phyloP scores from a whole-genome alignment of 768 basidiomycete species.

The Lentinula edodes region DNA sequence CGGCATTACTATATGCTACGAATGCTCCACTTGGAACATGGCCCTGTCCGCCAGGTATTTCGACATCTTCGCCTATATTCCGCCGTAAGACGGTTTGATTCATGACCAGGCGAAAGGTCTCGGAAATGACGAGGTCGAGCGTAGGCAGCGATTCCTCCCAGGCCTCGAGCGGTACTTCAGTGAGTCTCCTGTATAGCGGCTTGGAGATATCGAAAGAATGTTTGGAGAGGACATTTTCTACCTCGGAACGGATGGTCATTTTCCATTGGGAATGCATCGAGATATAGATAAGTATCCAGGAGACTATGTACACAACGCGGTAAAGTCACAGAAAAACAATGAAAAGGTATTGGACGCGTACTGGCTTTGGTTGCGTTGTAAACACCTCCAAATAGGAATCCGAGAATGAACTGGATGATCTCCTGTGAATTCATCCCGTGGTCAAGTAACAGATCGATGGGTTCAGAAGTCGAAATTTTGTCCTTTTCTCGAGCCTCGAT shows the following conservation, averaged over 20 bases:
- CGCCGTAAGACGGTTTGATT: constrained; percentile 26
- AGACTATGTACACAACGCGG: constrained; percentile 18
- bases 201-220: constrained; percentile 19
- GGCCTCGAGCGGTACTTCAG: constrained; percentile 25
- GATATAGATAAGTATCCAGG: constrained; percentile 31
- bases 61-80: constrained; percentile 25
- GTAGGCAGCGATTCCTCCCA: constrained; percentile 37
- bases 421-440: constrained; percentile 21
- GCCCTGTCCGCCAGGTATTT: constrained; percentile 10
- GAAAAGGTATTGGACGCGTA: constrained; percentile 10
- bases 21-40: not conserved
- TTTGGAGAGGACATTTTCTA: constrained; percentile 21
- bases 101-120: constrained; percentile 29
- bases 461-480: constrained; percentile 18
- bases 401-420: constrained; percentile 27
- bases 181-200: constrained; percentile 27
- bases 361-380: constrained; percentile 29
- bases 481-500: constrained; percentile 23
- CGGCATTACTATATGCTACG: constrained; percentile 1
- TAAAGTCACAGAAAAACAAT: not conserved
- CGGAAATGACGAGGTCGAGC: constrained; percentile 31
- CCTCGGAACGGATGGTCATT: constrained; percentile 21
- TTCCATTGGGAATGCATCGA: constrained; percentile 29
- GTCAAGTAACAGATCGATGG: constrained; percentile 28
- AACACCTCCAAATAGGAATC: constrained; percentile 30